Evolutionary conservation across 768 basidiomycete species (phyloP), one percentile per base, ranked within the genome.

Genomic region (Lenzites betulinus): DNA sequence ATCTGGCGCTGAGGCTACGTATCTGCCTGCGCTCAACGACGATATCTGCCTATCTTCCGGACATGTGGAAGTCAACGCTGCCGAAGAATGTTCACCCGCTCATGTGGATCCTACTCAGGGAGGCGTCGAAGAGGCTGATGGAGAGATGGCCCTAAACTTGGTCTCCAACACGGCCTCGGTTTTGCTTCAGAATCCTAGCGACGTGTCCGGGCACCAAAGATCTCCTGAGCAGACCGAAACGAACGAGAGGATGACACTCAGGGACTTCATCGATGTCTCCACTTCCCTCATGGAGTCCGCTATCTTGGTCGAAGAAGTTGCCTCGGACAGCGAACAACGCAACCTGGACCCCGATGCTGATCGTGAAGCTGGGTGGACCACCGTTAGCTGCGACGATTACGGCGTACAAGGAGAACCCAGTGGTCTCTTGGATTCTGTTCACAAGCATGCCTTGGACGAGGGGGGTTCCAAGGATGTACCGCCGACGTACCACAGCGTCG

Each of bases 241-340:
- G 11, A 16, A 18, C 16, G 25, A 23, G 3, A 38, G 25, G 51
- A 26, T 8, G 11, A 11, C 22, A 11, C 20, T 8, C 38, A 22
- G 20, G 4, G 39, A 18, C 39, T n/a, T 44, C 1, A 22, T n/a
- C 41, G 30, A n/a, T 7, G 20, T 18, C 12, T 8, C 28, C 8
- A 28, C 7, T 13, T 38, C 16, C 16, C 44, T 58, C 30, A 51
- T 58, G 57, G 36, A 51, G 18, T 58, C 57, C 22, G 50, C 57
- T 8, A 28, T 58, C 9, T 33, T 51, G 15, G 23, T 58, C 2
- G 23, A 20, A 4, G 35, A 12, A 1, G n/a, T 2, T 25, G 47
- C 6, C 22, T n/a, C 36, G 1, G 22, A 16, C 38, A 11, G 13
- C 11, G 47, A 49, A 36, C 3, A 9, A 6, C 7, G 6, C 1